phyloP scores from a whole-genome alignment of 2,329 filamentous ascomycete genomes.

The Talaromyces rugulosus region DNA sequence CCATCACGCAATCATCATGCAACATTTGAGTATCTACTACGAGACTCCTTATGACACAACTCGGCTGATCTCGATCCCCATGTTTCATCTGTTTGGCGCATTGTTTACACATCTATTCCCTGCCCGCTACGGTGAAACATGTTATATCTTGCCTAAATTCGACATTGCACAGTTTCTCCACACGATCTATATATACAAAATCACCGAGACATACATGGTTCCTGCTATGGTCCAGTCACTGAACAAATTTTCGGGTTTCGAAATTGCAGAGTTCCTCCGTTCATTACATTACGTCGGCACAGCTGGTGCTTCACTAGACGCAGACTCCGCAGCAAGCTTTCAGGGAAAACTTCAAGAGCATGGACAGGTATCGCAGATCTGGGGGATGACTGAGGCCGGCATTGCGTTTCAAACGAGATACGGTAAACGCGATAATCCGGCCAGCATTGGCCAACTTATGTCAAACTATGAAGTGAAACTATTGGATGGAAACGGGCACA shows the following conservation, averaged over 20 bases:
- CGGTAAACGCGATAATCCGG: conserved; percentile 37
- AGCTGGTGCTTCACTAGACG: conserved; percentile 49
- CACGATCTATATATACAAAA: conserved; percentile 37
- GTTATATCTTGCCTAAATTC: conserved; percentile 48
- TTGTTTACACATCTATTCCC: conserved; percentile 45
- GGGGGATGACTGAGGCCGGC: conserved; percentile 55
- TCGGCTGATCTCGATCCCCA: conserved; percentile 47
- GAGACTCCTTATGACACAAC: conserved; percentile 38
- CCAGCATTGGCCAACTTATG: conserved; percentile 46
- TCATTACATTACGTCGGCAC: conserved; percentile 43
- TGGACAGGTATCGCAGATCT: conserved; percentile 46
- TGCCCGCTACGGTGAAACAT: conserved; percentile 42
- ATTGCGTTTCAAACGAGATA: conserved; percentile 39
- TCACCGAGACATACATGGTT: conserved; percentile 48
- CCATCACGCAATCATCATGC: conserved; percentile 55
- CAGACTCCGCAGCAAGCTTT: conserved; percentile 37
- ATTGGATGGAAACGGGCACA: conserved; percentile 28
- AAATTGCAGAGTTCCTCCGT: conserved; percentile 27
- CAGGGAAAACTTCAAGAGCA: conserved; percentile 36
- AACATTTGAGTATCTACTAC: conserved; percentile 40
- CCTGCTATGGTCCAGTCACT: conserved; percentile 42
- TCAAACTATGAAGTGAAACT: conserved; percentile 38
- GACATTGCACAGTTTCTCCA: conserved; percentile 37
- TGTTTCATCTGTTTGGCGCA: conserved; percentile 52
- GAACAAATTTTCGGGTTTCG: conserved; percentile 24